Evolutionary conservation across 148 eudicot genomes (phyloP), one percentile per base, ranked within the genome.

Genomic region (Hydrangea macrophylla): DNA sequence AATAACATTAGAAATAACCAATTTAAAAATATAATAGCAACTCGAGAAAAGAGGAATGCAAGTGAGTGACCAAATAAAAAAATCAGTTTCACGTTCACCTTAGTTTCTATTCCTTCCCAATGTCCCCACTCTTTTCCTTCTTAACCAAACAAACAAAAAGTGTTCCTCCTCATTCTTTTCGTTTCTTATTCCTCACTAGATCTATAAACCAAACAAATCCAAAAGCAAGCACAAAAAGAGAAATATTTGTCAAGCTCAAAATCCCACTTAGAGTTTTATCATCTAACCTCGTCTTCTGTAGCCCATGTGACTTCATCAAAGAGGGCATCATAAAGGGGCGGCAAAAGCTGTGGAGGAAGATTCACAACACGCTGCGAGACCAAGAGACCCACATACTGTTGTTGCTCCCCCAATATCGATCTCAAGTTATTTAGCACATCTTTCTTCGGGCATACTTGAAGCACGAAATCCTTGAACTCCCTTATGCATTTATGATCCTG

Each of bases 301-400:
- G 90, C 99, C 97, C 97, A 91, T 15, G 83, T 73, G 40, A 94
- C 75, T 81, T 94, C 97, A 85, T 91, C 96, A 79, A 94, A 94
- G 20, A 94, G 88, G 36, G 78, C 83, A 87, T 87, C 87, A 70
- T 94, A 91, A 68, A 94, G 84, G 37, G 81, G 96, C 31, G 97
- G 99, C 78, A 94, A 73, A 45, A 94, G 92, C 79, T 91, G 97
- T 26, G 89, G 99, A 70, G 99, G 99, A 68, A 91, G 92, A 84
- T 94, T 94, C 56, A 78, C 85, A 58, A 94, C 88, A 58, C 90
- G 83, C 83, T 87, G 97, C 15, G 96, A 91, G 42, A 94, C 88
- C 75, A 94, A 31, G 37, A 94, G 85, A 57, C 97, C 99, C 17
- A 94, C 90, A 79, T 81, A 80, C 28, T 71, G 65, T 4, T 85